phyloP scores from a whole-genome alignment of 768 basidiomycete species.

The Mrakia blollopis region DNA sequence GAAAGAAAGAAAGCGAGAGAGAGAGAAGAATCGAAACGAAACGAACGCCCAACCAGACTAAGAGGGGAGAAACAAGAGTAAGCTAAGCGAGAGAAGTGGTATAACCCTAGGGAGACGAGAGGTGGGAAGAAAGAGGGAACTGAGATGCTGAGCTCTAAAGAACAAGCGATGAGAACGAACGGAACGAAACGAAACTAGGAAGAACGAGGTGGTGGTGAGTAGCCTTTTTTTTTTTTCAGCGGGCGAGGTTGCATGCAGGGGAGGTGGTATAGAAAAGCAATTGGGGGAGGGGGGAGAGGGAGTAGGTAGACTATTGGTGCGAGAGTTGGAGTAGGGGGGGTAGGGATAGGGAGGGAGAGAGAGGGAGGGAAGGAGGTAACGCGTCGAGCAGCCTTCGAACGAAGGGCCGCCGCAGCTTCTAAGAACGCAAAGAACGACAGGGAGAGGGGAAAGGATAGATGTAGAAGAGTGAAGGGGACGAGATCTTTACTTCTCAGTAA shows the following conservation, averaged over 20 bases:
- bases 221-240: background rate
- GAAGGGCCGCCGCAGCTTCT: background rate
- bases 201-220: background rate
- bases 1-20: no score
- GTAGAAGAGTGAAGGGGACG: background rate
- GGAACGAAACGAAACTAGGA: background rate
- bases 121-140: background rate
- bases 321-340: background rate
- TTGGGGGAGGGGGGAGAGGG: background rate
- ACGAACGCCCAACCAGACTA: no score
- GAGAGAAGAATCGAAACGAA: no score
- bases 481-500: constrained; percentile 31
- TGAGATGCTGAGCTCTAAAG: background rate
- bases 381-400: background rate
- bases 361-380: background rate
- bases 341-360: background rate
- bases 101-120: background rate
- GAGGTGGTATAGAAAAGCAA: background rate
- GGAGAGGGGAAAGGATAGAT: background rate
- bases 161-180: background rate
- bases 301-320: background rate
- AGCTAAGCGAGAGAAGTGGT: background rate
- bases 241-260: background rate
- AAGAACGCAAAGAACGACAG: no score
- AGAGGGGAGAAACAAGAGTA: no score